Evolutionary conservation across 306 rosid species (phyloP).

Genomic region (Heteromeles arbutifolia): DNA sequence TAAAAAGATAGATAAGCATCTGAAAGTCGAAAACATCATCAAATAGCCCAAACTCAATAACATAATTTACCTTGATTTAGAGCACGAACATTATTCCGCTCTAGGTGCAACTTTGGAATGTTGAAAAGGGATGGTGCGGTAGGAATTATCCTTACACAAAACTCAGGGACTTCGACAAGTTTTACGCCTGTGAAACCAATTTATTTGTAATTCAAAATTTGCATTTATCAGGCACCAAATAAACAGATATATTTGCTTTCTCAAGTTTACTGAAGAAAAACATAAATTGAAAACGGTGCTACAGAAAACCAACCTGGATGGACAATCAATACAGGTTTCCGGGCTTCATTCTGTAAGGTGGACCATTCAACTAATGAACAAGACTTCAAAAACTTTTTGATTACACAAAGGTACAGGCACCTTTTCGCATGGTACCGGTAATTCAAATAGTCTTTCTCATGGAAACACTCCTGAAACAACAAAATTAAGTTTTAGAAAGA

Average conservation of each 20-base stretch:
- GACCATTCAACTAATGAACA: constrained; percentile 73
- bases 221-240: neutral
- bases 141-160: constrained; percentile 60
- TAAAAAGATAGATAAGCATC: constrained; percentile 1
- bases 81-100: constrained; percentile 64
- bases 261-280: neutral
- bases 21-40: neutral
- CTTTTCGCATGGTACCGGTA: constrained; percentile 81
- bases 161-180: constrained; percentile 41
- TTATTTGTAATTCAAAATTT: neutral
- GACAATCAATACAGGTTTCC: constrained; percentile 64
- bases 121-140: constrained; percentile 49
- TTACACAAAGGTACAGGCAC: constrained; percentile 71
- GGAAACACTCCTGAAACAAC: constrained; percentile 70
- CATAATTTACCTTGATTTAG: constrained; percentile 42
- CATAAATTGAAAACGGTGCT: neutral
- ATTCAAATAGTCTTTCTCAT: constrained; percentile 89
- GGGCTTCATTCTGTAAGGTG: constrained; percentile 72
- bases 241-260: neutral
- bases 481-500: neutral
- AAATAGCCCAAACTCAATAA: neutral
- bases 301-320: constrained; percentile 57
- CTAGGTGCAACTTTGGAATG: constrained; percentile 49
- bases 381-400: constrained; percentile 56
- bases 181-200: constrained; percentile 38